These are phyloP conservation scores for Trichoderma pleuroti DNA, from an alignment of 2,329 filamentous ascomycete species.

Conservation along the genomic window DNA sequence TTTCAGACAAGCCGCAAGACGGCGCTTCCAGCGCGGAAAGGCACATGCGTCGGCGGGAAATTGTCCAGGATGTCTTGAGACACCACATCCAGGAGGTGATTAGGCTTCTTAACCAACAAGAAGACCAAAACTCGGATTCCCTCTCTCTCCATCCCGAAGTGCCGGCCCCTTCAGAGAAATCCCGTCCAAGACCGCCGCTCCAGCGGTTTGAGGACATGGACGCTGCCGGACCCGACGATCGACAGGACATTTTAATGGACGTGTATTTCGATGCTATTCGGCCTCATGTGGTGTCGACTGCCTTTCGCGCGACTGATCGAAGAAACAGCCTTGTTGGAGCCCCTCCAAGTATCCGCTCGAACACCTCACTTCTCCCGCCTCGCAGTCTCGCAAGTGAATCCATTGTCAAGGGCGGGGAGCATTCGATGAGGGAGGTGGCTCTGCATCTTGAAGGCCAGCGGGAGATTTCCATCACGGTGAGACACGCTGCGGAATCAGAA, in stretches of 20 bases:
- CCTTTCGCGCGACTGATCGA: constrained; percentile 29
- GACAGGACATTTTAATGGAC: constrained; percentile 49
- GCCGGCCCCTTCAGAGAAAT: constrained; percentile 19
- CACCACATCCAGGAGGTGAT: constrained; percentile 50
- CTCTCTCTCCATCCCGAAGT: constrained; percentile 24
- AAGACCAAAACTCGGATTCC: constrained; percentile 29
- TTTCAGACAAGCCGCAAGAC: neutral
- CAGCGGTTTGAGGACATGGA: constrained; percentile 45
- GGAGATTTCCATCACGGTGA: neutral
- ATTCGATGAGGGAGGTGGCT: neutral
- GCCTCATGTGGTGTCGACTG: constrained; percentile 37
- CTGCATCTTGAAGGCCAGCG: neutral
- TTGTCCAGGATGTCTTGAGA: constrained; percentile 46
- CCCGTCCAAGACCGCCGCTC: constrained; percentile 14
- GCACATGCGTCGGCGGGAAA: constrained; percentile 30
- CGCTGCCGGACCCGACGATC: constrained; percentile 45
- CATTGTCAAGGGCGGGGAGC: neutral
- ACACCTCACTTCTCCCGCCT: neutral
- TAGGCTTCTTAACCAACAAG: constrained; percentile 42
- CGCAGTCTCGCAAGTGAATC: neutral
- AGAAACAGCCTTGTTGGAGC: constrained; percentile 27
- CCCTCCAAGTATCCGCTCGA: constrained; percentile 22
- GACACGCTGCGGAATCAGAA: neutral
- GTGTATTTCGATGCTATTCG: constrained; percentile 50
- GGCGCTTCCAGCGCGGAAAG: neutral